phyloP scores from a whole-genome alignment of 352 stramenopile species.

The Globisporangium barbulae region DNA sequence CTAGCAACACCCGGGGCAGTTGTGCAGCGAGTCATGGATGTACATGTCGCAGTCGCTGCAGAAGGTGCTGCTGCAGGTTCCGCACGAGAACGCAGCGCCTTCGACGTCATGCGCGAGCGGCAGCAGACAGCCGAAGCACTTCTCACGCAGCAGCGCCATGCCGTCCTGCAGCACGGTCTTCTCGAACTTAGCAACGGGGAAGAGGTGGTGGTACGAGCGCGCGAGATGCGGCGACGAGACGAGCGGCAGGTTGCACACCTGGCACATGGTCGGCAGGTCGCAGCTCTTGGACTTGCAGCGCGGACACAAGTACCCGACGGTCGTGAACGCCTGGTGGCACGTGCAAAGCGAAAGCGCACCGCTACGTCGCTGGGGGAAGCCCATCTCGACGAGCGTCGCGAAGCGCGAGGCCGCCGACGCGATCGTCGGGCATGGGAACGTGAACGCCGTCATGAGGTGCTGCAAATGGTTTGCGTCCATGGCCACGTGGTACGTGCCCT shows the following conservation, averaged over 20 bases:
- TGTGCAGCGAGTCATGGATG: conserved; percentile 98
- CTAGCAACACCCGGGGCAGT: conserved; percentile 94
- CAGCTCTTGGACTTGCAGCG: conserved; percentile 93
- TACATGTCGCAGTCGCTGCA: conserved; percentile 97
- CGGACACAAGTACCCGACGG: conserved; percentile 92
- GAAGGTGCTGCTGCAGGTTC: conserved; percentile 90
- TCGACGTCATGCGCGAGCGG: conserved; percentile 45
- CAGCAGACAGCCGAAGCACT: conserved; percentile 82
- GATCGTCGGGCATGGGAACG: conserved; percentile 90
- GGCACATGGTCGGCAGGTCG: conserved; percentile 94
- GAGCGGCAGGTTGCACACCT: conserved; percentile 96
- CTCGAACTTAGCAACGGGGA: conserved; percentile 94
- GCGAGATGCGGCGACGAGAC: conserved; percentile 96
- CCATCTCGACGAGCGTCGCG: conserved; percentile 83
- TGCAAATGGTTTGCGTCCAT: conserved; percentile 92
- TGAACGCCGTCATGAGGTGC: conserved; percentile 91
- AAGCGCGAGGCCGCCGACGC: conserved; percentile 64
- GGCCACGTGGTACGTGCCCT: conserved; percentile 93
- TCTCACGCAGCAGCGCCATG: conserved; percentile 28
- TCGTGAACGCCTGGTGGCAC: conserved; percentile 85
- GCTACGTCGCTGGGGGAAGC: conserved; percentile 72
- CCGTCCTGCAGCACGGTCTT: conserved; percentile 49
- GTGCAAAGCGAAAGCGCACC: conserved; percentile 80
- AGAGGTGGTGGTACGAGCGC: conserved; percentile 98
- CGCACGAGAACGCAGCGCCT: conserved; percentile 77